Evolutionary conservation across 495 filamentous ascomycete genomes (phyloP), one percentile per base, ranked within the genome.

Genomic region (Talaromyces wortmannii): DNA sequence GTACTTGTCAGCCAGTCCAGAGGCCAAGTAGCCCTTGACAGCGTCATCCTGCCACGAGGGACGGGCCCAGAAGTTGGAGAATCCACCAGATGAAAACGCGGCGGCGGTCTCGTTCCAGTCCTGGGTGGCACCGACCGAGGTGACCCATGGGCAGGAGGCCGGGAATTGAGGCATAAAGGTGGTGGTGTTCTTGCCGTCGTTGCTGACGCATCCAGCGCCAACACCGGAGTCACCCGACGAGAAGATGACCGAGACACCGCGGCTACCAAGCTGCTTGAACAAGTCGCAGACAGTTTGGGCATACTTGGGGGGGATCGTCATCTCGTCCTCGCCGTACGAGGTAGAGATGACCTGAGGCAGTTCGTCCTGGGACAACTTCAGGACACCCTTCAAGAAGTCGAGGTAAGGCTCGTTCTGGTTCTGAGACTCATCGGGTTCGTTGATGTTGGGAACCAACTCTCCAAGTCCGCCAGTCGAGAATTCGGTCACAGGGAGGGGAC

Each of bases 281-380:
- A 86, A 63, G 64, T 86, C 82, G 74, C 90, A 95, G 6, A 90
- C 86, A 42, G 75, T 78, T 43, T 73, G 69, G 45, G 88, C 84
- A 59, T 91, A 95, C 2, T 76, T 66, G 33, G 73, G 62, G 0
- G 89, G 88, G 0, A 92, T 80, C 6, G 82, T 87, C 67, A 73
- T 77, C 64, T 95, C 90, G 48, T 91, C 82, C 59, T 92, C 89
- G 45, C 87, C 88, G 64, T 92, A 95, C 0, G 85, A 90, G 42
- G 83, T 90, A 31, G 86, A 85, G 56, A 95, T 80, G 11, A 87
- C 82, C 56, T 87, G 82, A 1, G 89, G 90, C 10, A 95, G 76
- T 5, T 83, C 71, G n/a, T 66, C 55, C 52, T 79, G 66, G n/a
- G 67, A 60, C 47, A 74, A 51, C 48, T 71, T 72, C 11, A 85